These are phyloP conservation scores for Trametes elegans DNA, from an alignment of 768 basidiomycete genomes.

Conservation along the genomic window DNA sequence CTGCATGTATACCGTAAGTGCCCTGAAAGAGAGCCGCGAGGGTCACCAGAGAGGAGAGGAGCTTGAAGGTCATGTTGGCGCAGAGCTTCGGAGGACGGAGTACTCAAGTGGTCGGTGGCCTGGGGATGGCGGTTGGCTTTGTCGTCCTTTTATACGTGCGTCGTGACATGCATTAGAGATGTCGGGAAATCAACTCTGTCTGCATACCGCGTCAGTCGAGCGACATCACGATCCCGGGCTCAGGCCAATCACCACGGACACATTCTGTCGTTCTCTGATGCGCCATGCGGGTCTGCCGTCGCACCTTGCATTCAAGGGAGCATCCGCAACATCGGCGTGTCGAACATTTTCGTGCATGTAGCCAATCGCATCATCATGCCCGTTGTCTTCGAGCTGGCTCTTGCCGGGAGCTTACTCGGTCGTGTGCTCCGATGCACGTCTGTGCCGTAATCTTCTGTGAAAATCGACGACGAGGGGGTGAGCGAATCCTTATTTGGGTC, in stretches of 20 bases:
- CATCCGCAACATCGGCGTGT: background rate
- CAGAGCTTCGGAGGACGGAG: background rate
- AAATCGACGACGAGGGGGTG: background rate
- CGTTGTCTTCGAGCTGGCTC: background rate
- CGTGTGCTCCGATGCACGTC: background rate
- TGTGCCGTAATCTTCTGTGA: constrained; percentile 11
- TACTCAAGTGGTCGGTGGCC: constrained; percentile 5
- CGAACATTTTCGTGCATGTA: background rate
- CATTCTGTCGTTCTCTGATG: background rate
- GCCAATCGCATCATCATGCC: background rate
- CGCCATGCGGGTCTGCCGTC: background rate
- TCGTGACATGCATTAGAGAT: too few species aligned
- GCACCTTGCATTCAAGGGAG: background rate
- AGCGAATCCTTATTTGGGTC: background rate
- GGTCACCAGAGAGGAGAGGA: constrained; percentile 18
- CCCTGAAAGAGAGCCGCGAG: constrained; percentile 19
- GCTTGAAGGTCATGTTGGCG: constrained; percentile 24
- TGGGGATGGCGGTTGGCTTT: background rate
- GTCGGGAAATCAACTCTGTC: too few species aligned
- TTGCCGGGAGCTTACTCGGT: background rate
- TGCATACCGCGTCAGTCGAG: too few species aligned
- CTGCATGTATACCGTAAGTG: constrained; percentile 4
- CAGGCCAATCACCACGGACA: background rate
- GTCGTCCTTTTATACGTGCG: background rate
- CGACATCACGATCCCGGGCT: too few species aligned